Evolutionary conservation across 768 basidiomycete species (phyloP).

Genomic region (Leccinum imitatum): DNA sequence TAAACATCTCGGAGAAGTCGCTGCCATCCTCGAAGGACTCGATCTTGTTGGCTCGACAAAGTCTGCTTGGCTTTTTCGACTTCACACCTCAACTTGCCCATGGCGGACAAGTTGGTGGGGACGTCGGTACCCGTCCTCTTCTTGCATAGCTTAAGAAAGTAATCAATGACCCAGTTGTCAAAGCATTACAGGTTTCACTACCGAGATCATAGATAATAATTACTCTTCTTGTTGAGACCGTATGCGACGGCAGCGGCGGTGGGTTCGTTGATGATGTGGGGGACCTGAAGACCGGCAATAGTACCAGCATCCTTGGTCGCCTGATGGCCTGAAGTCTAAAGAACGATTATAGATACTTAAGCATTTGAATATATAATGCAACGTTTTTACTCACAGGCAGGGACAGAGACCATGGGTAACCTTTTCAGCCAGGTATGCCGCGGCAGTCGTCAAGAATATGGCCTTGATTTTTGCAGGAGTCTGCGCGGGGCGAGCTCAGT

Average conservation of each 20-base stretch:
- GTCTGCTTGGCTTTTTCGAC: constrained; percentile 95
- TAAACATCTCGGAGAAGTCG: constrained; percentile 95
- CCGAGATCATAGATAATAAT: constrained; percentile 99
- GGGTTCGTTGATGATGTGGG: constrained; percentile 98
- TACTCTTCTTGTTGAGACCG: constrained; percentile 92
- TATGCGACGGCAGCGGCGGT: constrained; percentile 98
- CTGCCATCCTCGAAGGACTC: constrained; percentile 77
- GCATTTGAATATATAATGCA: too few relatives aligned
- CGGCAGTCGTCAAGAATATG: too few relatives aligned
- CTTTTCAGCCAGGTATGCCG: too few relatives aligned
- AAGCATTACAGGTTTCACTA: constrained; percentile 98
- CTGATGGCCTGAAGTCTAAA: constrained; percentile 40
- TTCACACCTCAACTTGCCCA: constrained; percentile 79
- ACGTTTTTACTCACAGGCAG: too few relatives aligned
- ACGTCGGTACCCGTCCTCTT: constrained; percentile 89
- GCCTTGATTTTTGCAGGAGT: too few relatives aligned
- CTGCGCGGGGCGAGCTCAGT: too few relatives aligned
- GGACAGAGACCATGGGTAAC: too few relatives aligned
- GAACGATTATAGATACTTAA: too few relatives aligned
- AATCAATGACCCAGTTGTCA: constrained; percentile 89
- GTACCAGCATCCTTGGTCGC: constrained; percentile 98
- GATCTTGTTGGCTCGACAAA: constrained; percentile 67
- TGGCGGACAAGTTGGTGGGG: constrained; percentile 71
- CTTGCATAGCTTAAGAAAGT: constrained; percentile 88
- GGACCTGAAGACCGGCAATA: constrained; percentile 91